Evolutionary conservation across 75 land plant species (phyloP), one percentile per base, ranked within the genome.

Genomic region (Cupressus sempervirens): DNA sequence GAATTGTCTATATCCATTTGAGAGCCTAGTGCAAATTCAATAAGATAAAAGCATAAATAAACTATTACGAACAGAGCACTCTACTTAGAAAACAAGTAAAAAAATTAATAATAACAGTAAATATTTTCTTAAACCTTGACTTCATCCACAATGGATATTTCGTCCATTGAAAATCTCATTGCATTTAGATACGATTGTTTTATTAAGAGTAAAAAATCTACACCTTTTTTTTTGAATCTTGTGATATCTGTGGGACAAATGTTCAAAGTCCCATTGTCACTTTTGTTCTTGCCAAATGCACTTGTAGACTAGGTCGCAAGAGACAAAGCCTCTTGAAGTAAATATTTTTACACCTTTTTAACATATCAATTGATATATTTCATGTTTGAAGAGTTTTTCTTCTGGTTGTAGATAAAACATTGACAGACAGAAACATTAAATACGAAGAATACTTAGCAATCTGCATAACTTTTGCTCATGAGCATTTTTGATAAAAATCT

Each of bases 351-450:
- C 38, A 15, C 41, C 20, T 15, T 36, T 36, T 35, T 74, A 35
- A 12, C 20, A 10, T 74, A 38, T 74, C 76, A 74, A 74, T 16
- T 50, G 13, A 50, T 50, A 50, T 50, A 50, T 48, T 48, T 48
- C 50, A 34, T 14, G 35, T 36, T 34, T 34, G 40, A 74, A 75
- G 34, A 18, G 35, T 75, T 35, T 40, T 75, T 35, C 77, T 75
- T 38, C 77, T 75, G 15, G 41, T 36, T 32, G 12, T 9, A 84
- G 30, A 84, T 29, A 43, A 62, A 81, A 3, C 81, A 84, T 34
- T 20, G 83, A 56, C 87, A 82, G 30, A 83, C 20, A 46, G 58
- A 52, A 46, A 8, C 56, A 11, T 67, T 41, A 74, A 74, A 34
- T 45, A 2, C n/a, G 67, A 74, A 74, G 35, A 36, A 54, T 54